Evolutionary conservation across 2,329 filamentous ascomycete species (phyloP).

Genomic region (Phoma herbarum): DNA sequence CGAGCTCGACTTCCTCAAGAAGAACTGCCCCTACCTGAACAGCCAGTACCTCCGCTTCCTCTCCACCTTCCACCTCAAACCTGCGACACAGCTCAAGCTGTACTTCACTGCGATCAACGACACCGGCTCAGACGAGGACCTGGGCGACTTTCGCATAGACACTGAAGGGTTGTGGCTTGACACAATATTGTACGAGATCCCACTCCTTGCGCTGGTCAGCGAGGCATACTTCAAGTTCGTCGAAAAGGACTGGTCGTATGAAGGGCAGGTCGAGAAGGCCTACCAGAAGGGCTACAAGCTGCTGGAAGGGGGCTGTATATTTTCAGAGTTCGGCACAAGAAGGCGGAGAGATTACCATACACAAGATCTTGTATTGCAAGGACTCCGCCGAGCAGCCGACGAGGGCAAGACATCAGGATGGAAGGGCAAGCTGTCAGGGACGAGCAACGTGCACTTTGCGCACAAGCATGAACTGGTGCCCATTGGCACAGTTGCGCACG

Average conservation of each 20-base stretch:
- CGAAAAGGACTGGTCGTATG: conserved; percentile 90
- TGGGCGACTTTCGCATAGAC: conserved; percentile 79
- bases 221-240: conserved; percentile 98
- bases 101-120: conserved; percentile 67
- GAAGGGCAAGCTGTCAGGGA: conserved; percentile 80
- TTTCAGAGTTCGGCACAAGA: conserved; percentile 94
- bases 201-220: conserved; percentile 87
- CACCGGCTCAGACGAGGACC: conserved; percentile 68
- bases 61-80: conserved; percentile 80
- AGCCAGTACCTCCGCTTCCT: conserved; percentile 82
- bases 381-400: conserved; percentile 79
- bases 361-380: conserved; percentile 88
- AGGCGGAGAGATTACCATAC: conserved; percentile 93
- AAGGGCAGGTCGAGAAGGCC: conserved; percentile 85
- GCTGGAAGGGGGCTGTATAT: conserved; percentile 81
- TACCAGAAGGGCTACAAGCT: conserved; percentile 81
- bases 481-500: conserved; percentile 90
- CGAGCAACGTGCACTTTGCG: conserved; percentile 96
- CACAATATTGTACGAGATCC: conserved; percentile 98
- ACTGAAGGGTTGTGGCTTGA: conserved; percentile 89
- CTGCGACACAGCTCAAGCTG: conserved; percentile 78
- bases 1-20: conserved; percentile 80
- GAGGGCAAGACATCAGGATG: conserved; percentile 72
- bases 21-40: conserved; percentile 81
- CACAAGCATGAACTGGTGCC: conserved; percentile 89